Conservation (phyloP, 495 filamentous ascomycete species). For the Sphaerosporella brunnea region DNA sequence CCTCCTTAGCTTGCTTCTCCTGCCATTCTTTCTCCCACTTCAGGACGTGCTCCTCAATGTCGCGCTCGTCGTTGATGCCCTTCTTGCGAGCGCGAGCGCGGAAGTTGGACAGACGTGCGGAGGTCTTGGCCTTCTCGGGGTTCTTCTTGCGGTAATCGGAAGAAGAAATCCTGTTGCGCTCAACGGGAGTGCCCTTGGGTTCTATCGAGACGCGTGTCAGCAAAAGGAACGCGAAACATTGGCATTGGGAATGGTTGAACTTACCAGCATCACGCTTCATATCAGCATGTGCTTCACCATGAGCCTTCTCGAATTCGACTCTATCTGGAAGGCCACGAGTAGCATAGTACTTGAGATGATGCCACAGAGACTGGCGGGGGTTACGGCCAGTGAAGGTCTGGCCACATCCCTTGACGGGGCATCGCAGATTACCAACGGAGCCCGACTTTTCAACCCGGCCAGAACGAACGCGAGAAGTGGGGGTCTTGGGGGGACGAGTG, state of each 20-base stretch:
- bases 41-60: slow-evolving; percentile 20
- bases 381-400: slow-evolving; percentile 25
- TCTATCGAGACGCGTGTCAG: slow-evolving; percentile 11
- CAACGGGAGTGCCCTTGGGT: slow-evolving; percentile 24
- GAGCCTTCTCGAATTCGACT: slow-evolving; percentile 21
- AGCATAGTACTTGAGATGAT: slow-evolving; percentile 25
- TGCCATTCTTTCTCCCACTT: slow-evolving; percentile 26
- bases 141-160: slow-evolving; percentile 25
- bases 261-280: slow-evolving; percentile 25
- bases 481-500: slow-evolving; percentile 12
- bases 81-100: slow-evolving; percentile 24
- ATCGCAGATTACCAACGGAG: slow-evolving; percentile 17
- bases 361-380: slow-evolving; percentile 24
- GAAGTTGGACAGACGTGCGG: slow-evolving; percentile 24
- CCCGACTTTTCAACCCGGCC: slow-evolving; percentile 19
- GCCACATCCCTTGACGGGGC: slow-evolving; percentile 25
- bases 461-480: slow-evolving; percentile 15
- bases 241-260: neutral
- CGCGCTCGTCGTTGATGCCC: slow-evolving; percentile 18
- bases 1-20: slow-evolving; percentile 25
- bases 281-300: slow-evolving; percentile 20
- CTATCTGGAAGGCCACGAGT: slow-evolving; percentile 23
- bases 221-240: neutral
- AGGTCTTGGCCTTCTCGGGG: slow-evolving; percentile 24
- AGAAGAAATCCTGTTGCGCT: slow-evolving; percentile 24